Conservation (phyloP, 768 basidiomycete species). For the Brasilioporus rufonigricans region DNA sequence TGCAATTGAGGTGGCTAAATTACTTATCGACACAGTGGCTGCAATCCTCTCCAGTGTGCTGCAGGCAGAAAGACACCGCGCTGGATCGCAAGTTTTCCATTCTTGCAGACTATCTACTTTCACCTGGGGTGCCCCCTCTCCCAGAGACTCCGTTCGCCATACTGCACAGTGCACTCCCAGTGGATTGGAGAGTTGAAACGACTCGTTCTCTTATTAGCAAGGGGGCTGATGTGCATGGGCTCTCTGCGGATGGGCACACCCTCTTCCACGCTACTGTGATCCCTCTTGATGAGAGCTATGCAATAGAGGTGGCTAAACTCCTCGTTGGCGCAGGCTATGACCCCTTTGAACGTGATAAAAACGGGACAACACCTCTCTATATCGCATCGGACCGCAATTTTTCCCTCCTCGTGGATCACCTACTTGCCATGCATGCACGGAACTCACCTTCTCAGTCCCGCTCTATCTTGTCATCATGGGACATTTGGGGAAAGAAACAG, state of each 20-base stretch:
- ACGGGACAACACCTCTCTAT: too few relatives aligned
- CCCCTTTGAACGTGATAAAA: too few relatives aligned
- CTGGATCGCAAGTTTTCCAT: not conserved
- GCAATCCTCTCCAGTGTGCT: not conserved
- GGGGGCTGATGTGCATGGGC: not conserved
- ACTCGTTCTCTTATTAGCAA: not conserved
- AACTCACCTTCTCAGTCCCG: too few relatives aligned
- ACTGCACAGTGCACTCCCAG: not conserved
- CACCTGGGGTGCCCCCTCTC: not conserved
- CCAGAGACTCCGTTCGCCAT: not conserved
- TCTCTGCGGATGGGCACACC: not conserved
- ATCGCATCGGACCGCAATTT: too few relatives aligned
- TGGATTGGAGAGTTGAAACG: not conserved
- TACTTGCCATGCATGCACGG: too few relatives aligned
- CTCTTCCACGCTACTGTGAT: not conserved
- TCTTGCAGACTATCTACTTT: not conserved
- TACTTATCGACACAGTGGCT: constrained; percentile 5
- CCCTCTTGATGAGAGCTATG: too few relatives aligned
- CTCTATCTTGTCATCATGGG: too few relatives aligned
- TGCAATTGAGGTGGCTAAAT: not conserved
- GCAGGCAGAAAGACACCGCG: not conserved
- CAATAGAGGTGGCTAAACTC: too few relatives aligned
- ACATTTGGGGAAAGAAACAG: too few relatives aligned
- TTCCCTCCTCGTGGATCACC: too few relatives aligned
- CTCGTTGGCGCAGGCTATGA: too few relatives aligned